phyloP scores from a whole-genome alignment of 495 filamentous ascomycete species.

The Pyrenula massariospora region DNA sequence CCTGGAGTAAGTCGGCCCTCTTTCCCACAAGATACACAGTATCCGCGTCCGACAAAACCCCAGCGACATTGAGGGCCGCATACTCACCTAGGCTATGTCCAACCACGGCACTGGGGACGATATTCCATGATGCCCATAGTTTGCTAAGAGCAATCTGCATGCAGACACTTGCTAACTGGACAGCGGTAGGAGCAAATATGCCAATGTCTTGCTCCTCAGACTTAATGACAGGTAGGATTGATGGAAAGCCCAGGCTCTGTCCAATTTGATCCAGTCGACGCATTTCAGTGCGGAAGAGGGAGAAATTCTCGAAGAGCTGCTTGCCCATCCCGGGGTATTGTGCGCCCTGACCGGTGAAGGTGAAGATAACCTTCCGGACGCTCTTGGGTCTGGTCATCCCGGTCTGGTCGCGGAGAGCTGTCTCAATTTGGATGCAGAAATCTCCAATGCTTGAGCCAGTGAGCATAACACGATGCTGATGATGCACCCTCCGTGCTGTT shows the following conservation, averaged over 20 bases:
- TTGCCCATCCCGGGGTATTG: constrained; percentile 20
- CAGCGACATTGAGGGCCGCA: constrained; percentile 65
- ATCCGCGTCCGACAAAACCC: constrained; percentile 62
- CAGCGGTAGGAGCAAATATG: constrained; percentile 7
- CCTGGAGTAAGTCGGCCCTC: constrained; percentile 51
- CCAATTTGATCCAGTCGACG: constrained; percentile 14
- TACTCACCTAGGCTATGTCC: constrained; percentile 70
- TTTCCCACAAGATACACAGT: constrained; percentile 59
- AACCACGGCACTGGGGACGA: constrained; percentile 16
- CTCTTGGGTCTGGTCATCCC: constrained; percentile 7
- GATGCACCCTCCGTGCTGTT: constrained; percentile 51
- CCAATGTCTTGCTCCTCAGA: constrained; percentile 8
- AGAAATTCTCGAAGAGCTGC: constrained; percentile 12
- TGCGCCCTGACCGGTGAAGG: constrained; percentile 29
- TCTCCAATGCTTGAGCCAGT: constrained; percentile 26
- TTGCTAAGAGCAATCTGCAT: constrained; percentile 26
- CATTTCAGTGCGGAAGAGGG: constrained; percentile 16
- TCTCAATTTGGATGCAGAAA: constrained; percentile 11
- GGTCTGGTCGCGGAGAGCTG: constrained; percentile 1
- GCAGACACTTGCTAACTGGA: constrained; percentile 18
- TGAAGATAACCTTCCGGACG: constrained; percentile 39
- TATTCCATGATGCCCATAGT: constrained; percentile 21
- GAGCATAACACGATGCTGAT: constrained; percentile 48
- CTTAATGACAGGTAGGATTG: constrained; percentile 15
- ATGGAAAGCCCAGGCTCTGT: constrained; percentile 15